These are phyloP conservation scores for Agaricus subrufescens DNA, from an alignment of 768 basidiomycete genomes.

Conservation along the genomic window DNA sequence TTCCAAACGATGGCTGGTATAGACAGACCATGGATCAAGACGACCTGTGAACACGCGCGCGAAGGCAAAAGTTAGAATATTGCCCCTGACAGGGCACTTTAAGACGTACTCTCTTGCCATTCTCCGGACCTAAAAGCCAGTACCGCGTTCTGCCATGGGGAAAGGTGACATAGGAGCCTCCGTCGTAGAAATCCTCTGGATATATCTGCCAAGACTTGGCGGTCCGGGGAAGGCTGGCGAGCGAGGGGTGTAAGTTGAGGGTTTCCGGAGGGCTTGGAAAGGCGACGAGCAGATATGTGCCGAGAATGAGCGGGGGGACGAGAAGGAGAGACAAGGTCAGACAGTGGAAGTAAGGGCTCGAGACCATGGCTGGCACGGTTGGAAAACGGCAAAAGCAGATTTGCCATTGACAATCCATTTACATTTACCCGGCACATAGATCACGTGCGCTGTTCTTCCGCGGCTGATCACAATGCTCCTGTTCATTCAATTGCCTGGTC, in stretches of 20 bases:
- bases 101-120: slow-evolving; percentile 54
- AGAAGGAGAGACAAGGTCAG: slow-evolving; percentile 53
- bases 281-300: slow-evolving; percentile 55
- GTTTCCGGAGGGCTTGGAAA: slow-evolving; percentile 60
- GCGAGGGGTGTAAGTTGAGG: slow-evolving; percentile 47
- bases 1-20: slow-evolving; percentile 77
- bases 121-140: slow-evolving; percentile 71
- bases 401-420: no score
- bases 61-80: neutral
- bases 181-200: slow-evolving; percentile 62
- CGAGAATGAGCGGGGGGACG: slow-evolving; percentile 55
- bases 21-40: slow-evolving; percentile 75
- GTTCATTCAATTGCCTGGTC: no score
- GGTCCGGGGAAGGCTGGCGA: slow-evolving; percentile 52
- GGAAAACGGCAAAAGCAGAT: neutral
- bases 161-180: slow-evolving; percentile 58
- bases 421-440: neutral
- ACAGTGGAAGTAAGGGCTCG: slow-evolving; percentile 35
- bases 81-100: neutral
- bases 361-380: slow-evolving; percentile 20
- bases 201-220: slow-evolving; percentile 67
- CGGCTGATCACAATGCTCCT: no score
- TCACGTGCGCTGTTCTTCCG: neutral
- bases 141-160: slow-evolving; percentile 71
- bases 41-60: slow-evolving; percentile 39